Evolutionary conservation across 2,329 filamentous ascomycete genomes (phyloP), one percentile per base, ranked within the genome.

Genomic region (Colletotrichum sp.): DNA sequence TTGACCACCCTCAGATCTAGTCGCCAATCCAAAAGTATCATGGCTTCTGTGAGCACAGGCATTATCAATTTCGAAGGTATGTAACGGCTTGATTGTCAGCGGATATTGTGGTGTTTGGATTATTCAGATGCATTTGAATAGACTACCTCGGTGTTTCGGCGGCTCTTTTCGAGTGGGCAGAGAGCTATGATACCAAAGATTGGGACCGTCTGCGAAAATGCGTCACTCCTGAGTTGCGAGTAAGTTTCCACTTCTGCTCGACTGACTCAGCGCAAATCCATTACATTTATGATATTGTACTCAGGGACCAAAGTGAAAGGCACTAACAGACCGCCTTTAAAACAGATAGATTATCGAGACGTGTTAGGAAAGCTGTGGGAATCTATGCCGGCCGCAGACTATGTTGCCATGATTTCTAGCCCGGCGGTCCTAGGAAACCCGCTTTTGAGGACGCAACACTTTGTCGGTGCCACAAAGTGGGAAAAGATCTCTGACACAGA

Each of bases 301-400:
- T 13, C 10, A 4, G 10, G 3, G 12, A 10, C n/a, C n/a, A 21
- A 13, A 21, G 12, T 4, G 1, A 52, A 52, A 21, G n/a, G 10
- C 43, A 21, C 67, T 7, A 4, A 66, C 21, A 55, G 30, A 14
- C 21, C 24, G 18, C 18, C 18, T 52, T 52, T 21, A 7, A 13
- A 52, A 7, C 82, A 93, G 88, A 89, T 95, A 79, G 94, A 96
- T 87, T 96, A 96, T 89, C 90, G 90, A 65, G 88, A 89, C 48
- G 90, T 93, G 82, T 87, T 91, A 66, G 87, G 90, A 81, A 89
- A 89, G 80, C 82, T 90, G 70, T 93, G 91, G 91, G 88, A 90
- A 64, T 86, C 87, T 63, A 92, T 93, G 90, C 86, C 89, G 2
- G 89, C 90, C 2, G 87, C 89, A 4, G 90, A 92, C 18, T 93